Evolutionary conservation across 306 rosid genomes (phyloP), one percentile per base, ranked within the genome.

Genomic region (Vicia villosa): DNA sequence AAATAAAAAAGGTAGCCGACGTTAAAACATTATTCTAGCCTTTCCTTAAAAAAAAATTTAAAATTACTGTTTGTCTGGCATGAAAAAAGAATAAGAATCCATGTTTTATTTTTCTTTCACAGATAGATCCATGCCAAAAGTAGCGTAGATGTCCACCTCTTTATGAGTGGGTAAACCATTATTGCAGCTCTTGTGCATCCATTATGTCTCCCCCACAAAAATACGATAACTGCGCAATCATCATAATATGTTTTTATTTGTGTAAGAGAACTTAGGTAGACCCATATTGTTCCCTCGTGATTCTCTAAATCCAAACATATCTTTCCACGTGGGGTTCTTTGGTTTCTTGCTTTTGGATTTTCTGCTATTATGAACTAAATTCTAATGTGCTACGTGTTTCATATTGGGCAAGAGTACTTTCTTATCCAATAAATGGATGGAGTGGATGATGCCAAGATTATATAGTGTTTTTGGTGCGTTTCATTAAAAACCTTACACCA

Each of bases 91-190:
- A 73, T 73, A 74, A 78, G 84, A 84, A 86, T 74, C 83, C 34
- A 49, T 83, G 84, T 83, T 77, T n/a, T 59, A 3, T 62, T 75
- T 64, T 55, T 46, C 72, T 79, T 62, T 75, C 78, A 36, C 69
- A 64, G 6, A 26, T 38, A 21, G 81, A 73, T 81, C 75, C 78
- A 81, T 50, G 77, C 81, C 78, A 77, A 81, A 86, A 81, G 78
- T 37, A 68, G 70, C 19, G 83, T 75, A 76, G 81, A 70, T 58
- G 77, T 55, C 70, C 80, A 57, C 73, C 58, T 74, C 55, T 51
- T 32, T 28, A 50, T 77, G 81, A 85, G 96, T 87, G 89, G 86
- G 79, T 3, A 71, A 69, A 80, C 81, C 96, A 87, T 80, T 83
- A 84, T 55, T 32, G 72, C 68, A 43, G 43, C 24, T 19, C 63